These are phyloP conservation scores for Calamus simplicifolius DNA, from an alignment of 176 grass and related monocot species.

Conservation along the genomic window DNA sequence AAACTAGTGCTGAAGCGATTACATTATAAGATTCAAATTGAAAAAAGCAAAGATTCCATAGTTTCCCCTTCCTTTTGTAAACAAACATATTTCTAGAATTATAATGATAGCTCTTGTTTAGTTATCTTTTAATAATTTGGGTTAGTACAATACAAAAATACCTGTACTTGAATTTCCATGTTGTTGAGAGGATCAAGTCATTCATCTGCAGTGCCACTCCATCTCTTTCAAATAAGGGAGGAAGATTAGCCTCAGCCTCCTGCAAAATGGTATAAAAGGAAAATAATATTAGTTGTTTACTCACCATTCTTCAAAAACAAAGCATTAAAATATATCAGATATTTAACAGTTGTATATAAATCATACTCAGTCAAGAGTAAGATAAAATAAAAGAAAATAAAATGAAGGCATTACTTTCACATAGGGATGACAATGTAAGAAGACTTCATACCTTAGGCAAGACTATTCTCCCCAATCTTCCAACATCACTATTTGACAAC, in stretches of 20 bases:
- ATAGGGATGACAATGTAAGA: too few species aligned
- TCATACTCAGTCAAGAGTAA: not conserved
- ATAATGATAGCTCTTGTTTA: too few species aligned
- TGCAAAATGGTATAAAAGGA: constrained; percentile 14
- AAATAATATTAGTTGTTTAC: too few species aligned
- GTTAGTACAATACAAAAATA: constrained; percentile 15
- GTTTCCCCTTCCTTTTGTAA: too few species aligned
- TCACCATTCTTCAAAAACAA: too few species aligned
- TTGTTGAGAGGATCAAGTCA: constrained; percentile 45
- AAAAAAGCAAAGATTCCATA: too few species aligned
- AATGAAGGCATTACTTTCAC: not conserved
- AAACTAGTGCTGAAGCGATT: too few species aligned
- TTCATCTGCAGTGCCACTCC: constrained; percentile 59
- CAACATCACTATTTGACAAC: constrained; percentile 84
- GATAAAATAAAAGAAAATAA: constrained; percentile 9
- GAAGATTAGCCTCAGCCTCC: constrained; percentile 72
- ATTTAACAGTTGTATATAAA: not conserved
- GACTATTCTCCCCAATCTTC: constrained; percentile 80
- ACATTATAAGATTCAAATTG: too few species aligned
- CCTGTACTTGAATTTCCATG: constrained; percentile 95
- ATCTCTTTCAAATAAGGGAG: constrained; percentile 58
- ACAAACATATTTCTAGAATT: too few species aligned
- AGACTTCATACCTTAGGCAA: constrained; percentile 53
- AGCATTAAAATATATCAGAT: too few species aligned
- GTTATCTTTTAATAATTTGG: not conserved